Evolutionary conservation across 2,329 filamentous ascomycete genomes (phyloP), one percentile per base, ranked within the genome.

Genomic region (Huntiella omanensis): DNA sequence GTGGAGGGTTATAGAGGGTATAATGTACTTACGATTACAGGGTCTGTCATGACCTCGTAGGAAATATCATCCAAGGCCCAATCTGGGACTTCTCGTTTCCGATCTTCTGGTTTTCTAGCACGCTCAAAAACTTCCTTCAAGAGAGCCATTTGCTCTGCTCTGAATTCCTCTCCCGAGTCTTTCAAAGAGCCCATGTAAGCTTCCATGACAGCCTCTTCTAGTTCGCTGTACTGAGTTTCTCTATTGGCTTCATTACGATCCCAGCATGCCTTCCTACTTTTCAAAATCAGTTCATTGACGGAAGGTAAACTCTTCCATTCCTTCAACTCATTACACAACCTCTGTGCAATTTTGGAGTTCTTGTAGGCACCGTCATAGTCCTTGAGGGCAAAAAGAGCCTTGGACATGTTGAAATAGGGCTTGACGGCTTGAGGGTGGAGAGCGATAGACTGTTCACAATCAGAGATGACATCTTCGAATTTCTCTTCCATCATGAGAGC

Each of bases 251-350:
- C 17, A 32, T n/a, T 17, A 10, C 6, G 70, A 33, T 88, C 82
- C 84, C 91, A 96, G 35, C 83, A 75, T 52, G 79, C 78, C 61
- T 88, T 88, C 62, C 92, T 93, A 56, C 83, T 85, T 48, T 70
- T 69, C 16, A 94, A 66, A 0, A 95, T 83, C 12, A 82, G 72
- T 12, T 69, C 67, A 0, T 82, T 86, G 39, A 94, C 75, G 16
- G 77, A 72, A 16, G 73, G 68, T 0, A 88, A 72, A 34, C 79
- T 80, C 50, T 72, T 74, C 34, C 32, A 28, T 57, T 78, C 80
- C 56, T 74, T 71, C 15, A 65, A 68, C 16, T 64, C 63, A 13
- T 77, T 66, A 59, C 81, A 86, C 4, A 80, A 62, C 3, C 73
- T 64, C 61, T 94, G 92, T 6, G 88, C 88, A 1, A 68, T 62